These are phyloP conservation scores for Danielozyma ontarioensis DNA, from an alignment of 805 yeast species.

Conservation along the genomic window DNA sequence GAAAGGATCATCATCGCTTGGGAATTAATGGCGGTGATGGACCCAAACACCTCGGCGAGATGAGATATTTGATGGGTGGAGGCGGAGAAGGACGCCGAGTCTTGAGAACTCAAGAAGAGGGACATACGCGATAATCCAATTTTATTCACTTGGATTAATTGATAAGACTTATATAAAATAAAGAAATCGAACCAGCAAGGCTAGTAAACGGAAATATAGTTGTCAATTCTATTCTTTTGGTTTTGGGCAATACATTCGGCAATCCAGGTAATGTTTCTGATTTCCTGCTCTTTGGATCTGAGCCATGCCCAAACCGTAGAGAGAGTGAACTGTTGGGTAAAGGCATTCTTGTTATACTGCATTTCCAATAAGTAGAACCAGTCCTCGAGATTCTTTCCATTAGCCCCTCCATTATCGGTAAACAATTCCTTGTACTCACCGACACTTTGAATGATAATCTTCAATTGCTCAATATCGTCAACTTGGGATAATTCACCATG, in stretches of 20 bases:
- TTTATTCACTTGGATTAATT: not conserved
- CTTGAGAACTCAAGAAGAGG: not conserved
- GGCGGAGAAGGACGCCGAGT: slow-evolving; percentile 23
- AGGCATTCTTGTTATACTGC: slow-evolving; percentile 86
- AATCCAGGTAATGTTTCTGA: slow-evolving; percentile 98
- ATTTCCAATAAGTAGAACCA: slow-evolving; percentile 90
- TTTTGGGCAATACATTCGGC: slow-evolving; percentile 99
- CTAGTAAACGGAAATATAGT: slow-evolving; percentile 82
- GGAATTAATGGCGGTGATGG: slow-evolving; percentile 24
- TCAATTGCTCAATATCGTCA: slow-evolving; percentile 84
- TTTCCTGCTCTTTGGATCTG: slow-evolving; percentile 92
- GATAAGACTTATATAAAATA: too few relatives aligned
- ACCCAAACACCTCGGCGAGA: slow-evolving; percentile 30
- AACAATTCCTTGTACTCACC: slow-evolving; percentile 62
- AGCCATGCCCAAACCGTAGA: slow-evolving; percentile 96
- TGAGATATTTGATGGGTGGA: slow-evolving; percentile 34
- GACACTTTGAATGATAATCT: slow-evolving; percentile 55
- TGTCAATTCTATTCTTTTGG: slow-evolving; percentile 89
- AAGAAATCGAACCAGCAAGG: too few relatives aligned
- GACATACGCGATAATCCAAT: not conserved
- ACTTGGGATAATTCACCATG: slow-evolving; percentile 64
- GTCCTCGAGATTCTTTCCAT: slow-evolving; percentile 75
- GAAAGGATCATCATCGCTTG: slow-evolving; percentile 32
- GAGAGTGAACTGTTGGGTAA: slow-evolving; percentile 92
- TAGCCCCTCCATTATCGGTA: slow-evolving; percentile 30